Percentiles rank a stretch among this genome's conserved stretches.
Evolutionary conservation across 371 early-diverging fungal genomes (phyloP).

Genomic region (Rhizomucor pusillus): DNA sequence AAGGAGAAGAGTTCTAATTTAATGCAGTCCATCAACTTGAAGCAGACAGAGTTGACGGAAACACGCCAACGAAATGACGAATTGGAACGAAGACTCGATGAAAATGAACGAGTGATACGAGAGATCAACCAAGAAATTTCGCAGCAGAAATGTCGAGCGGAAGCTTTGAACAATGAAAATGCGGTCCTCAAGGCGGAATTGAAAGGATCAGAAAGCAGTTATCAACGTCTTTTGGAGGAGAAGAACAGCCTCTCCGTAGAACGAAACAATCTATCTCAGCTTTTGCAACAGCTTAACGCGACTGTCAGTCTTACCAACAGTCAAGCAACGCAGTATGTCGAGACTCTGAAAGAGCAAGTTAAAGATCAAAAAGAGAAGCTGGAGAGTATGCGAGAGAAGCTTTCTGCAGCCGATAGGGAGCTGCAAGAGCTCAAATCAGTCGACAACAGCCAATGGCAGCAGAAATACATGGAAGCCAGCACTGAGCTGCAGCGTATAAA

Average conservation of each 20-base stretch:
- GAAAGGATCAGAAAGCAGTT: slow-evolving; percentile 11
- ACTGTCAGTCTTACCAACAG: neutral
- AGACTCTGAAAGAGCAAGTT: slow-evolving; percentile 5
- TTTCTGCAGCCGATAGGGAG: slow-evolving; percentile 10
- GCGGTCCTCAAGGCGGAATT: slow-evolving; percentile 12
- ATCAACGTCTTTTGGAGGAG: slow-evolving; percentile 14
- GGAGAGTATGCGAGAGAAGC: slow-evolving; percentile 8
- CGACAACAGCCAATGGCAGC: slow-evolving; percentile 18
- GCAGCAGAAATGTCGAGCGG: slow-evolving; percentile 7
- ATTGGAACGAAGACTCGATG: slow-evolving; percentile 8
- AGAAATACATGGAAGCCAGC: slow-evolving; percentile 6
- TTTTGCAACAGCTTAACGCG: slow-evolving; percentile 12
- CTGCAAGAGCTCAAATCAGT: slow-evolving; percentile 5
- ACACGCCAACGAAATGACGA: slow-evolving; percentile 7
- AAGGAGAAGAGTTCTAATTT: neutral
- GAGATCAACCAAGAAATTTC: slow-evolving; percentile 10
- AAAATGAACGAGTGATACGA: slow-evolving; percentile 10
- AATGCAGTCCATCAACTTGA: slow-evolving; percentile 2
- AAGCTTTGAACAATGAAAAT: slow-evolving; percentile 11
- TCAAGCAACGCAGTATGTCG: slow-evolving; percentile 3
- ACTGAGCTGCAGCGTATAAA: slow-evolving; percentile 12
- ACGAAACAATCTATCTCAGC: slow-evolving; percentile 8
- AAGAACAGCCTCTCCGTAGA: slow-evolving; percentile 16
- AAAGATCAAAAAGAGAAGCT: slow-evolving; percentile 7
- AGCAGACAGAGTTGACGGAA: slow-evolving; percentile 6